Percentiles rank a stretch among this genome's conserved stretches.
phyloP scores from a whole-genome alignment of 139 green algal genomes.

The Helicosporidium sp. region DNA sequence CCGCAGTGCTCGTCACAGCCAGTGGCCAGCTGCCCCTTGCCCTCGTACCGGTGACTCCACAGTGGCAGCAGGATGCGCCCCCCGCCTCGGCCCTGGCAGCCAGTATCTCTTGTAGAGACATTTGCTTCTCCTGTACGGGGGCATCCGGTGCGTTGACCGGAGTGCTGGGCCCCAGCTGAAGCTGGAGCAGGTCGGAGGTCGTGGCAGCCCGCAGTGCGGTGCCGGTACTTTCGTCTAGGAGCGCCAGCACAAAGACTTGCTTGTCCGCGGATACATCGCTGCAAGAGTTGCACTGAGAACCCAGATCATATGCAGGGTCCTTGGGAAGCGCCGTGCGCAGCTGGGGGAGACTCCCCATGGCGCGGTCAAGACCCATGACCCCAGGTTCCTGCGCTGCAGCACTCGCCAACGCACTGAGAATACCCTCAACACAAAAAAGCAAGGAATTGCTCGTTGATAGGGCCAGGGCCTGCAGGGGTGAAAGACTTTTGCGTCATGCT shows the following conservation, averaged over 20 bases:
- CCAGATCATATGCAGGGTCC: no score
- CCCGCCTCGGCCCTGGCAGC: not conserved
- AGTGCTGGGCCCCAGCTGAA: not conserved
- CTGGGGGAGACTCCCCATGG: no score
- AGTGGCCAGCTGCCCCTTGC: no score
- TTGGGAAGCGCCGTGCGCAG: no score
- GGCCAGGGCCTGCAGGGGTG: no score
- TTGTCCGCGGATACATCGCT: not conserved
- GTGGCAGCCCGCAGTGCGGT: not conserved
- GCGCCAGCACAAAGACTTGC: constrained; percentile 1
- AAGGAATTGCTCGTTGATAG: no score
- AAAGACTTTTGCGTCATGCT: no score
- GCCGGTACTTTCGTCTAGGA: constrained; percentile 4
- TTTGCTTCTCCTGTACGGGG: not conserved
- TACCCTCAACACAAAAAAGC: no score
- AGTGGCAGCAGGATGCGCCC: constrained; percentile 7
- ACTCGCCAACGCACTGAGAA: no score
- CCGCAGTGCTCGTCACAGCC: no score
- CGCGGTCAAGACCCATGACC: no score
- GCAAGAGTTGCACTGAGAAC: not conserved
- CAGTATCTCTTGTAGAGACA: constrained; percentile 6
- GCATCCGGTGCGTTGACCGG: not conserved
- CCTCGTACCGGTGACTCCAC: constrained; percentile 11
- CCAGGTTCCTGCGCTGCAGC: no score
- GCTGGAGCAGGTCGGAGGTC: not conserved